Evolutionary conservation across 2,329 filamentous ascomycete species (phyloP).

Genomic region (Talaromyces marneffei): DNA sequence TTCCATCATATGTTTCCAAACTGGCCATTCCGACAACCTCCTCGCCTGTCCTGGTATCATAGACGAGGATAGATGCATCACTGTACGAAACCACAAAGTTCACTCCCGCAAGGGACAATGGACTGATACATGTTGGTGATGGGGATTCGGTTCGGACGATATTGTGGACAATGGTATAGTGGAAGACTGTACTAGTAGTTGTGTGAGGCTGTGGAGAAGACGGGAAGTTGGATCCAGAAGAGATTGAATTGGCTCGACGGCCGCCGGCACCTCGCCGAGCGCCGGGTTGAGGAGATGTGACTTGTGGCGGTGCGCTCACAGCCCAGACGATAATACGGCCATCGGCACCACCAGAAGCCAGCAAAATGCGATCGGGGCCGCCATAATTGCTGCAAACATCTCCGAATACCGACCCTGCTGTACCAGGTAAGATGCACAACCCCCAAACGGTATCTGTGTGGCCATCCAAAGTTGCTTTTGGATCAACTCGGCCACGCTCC

Average conservation of each 20-base stretch:
- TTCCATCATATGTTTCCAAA: constrained; percentile 86
- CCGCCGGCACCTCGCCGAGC: constrained; percentile 68
- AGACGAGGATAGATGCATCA: constrained; percentile 84
- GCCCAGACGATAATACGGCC: constrained; percentile 92
- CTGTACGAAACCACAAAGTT: constrained; percentile 90
- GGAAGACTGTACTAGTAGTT: constrained; percentile 78
- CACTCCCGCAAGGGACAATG: constrained; percentile 74
- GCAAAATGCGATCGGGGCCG: constrained; percentile 73
- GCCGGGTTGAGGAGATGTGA: constrained; percentile 72
- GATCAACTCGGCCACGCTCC: constrained; percentile 90
- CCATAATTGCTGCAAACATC: constrained; percentile 65
- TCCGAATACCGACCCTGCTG: constrained; percentile 74
- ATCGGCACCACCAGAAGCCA: constrained; percentile 89
- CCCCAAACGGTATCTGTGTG: constrained; percentile 97
- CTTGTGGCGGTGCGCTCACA: constrained; percentile 80
- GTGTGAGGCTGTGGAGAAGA: constrained; percentile 84
- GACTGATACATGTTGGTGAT: constrained; percentile 87
- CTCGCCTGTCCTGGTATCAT: constrained; percentile 86
- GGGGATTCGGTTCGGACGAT: constrained; percentile 65
- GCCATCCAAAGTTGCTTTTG: constrained; percentile 87
- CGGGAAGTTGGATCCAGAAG: constrained; percentile 85
- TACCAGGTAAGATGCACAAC: constrained; percentile 83
- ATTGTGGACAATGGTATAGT: constrained; percentile 80
- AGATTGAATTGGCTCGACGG: constrained; percentile 85
- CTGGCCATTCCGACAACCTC: constrained; percentile 91